phyloP scores from a whole-genome alignment of 176 grass and related monocot genomes.

The Triticum timopheevii region DNA sequence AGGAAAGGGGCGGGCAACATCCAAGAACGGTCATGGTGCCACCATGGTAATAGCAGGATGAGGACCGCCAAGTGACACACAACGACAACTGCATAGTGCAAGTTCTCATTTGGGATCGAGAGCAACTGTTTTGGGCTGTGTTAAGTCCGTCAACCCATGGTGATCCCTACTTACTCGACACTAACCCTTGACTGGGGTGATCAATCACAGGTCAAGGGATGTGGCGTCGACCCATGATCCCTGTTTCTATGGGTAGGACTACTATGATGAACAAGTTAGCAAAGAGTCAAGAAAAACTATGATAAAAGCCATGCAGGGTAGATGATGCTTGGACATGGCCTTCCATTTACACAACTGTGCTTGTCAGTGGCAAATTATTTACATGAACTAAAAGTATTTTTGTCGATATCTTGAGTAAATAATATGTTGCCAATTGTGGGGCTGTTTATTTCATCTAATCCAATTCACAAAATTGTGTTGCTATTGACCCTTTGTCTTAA shows the following conservation, averaged over 20 bases:
- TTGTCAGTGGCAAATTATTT: not conserved
- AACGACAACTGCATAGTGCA: not conserved
- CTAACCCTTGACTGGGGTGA: not conserved
- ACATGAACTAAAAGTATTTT: not conserved
- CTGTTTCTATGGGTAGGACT: not conserved
- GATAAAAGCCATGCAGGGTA: not conserved
- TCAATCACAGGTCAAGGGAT: not conserved
- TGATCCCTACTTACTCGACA: not conserved
- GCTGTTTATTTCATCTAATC: not conserved
- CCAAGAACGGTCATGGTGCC: not conserved
- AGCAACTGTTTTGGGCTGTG: not conserved
- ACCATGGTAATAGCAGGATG: not conserved
- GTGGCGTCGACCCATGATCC: not conserved
- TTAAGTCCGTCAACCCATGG: not conserved
- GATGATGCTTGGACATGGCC: not conserved
- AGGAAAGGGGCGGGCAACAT: too few relatives aligned
- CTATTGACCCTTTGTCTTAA: not conserved
- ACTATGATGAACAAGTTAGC: not conserved
- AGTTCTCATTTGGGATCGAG: not conserved
- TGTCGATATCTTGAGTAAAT: not conserved
- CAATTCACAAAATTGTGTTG: not conserved
- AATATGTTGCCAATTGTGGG: not conserved
- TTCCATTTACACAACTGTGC: not conserved
- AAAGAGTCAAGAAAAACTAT: not conserved
- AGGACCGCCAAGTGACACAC: not conserved